Evolutionary conservation across 2,329 filamentous ascomycete genomes (phyloP), one percentile per base, ranked within the genome.

Genomic region (Xylaria sp.): DNA sequence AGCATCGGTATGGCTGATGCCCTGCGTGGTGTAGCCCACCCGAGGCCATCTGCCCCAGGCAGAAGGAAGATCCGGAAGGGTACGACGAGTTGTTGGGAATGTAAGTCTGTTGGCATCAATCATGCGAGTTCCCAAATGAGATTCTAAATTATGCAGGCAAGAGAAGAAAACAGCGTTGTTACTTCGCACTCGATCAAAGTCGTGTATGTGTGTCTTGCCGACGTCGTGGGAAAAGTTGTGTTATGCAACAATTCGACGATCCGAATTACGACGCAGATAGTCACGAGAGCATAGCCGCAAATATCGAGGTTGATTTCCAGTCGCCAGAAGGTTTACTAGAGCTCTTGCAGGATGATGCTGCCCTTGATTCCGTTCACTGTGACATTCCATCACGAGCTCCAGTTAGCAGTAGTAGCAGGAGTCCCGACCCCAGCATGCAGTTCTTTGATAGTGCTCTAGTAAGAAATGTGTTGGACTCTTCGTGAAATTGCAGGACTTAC

Each of bases 171-270:
- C 48, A 52, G 48, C 48, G 48, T 15, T 52, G 48, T 32, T 28
- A 32, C 7, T 52, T 52, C 18, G 28, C 25, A 30, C 8, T 32
- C 13, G 30, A n/a, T n/a, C 48, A 52, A 52, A 52, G 28, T 13
- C 48, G 48, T 30, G 48, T 18, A 2, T 52, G 48, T 20, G 48
- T 52, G 15, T 52, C 48, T 32, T 52, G 48, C 28, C 48, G 30
- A 32, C 48, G 48, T 32, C 48, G 48, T 32, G 48, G 48, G 48
- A 52, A 52, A 32, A 52, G 1, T n/a, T 52, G 48, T 32, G 28
- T 52, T 8, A 52, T 52, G 48, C 48, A 52, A 32, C 48, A 52
- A 15, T 52, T 52, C n/a, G 48, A 52, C 28, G 48, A 52, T 20
- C 48, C 48, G 7, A n/a, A 28, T 52, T 12, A 32, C 28, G 48